A percentile compares a stretch with the other conserved stretches of the same genome.
Evolutionary conservation across 345 rosid genomes (phyloP).

Genomic region (Camelina sativa): DNA sequence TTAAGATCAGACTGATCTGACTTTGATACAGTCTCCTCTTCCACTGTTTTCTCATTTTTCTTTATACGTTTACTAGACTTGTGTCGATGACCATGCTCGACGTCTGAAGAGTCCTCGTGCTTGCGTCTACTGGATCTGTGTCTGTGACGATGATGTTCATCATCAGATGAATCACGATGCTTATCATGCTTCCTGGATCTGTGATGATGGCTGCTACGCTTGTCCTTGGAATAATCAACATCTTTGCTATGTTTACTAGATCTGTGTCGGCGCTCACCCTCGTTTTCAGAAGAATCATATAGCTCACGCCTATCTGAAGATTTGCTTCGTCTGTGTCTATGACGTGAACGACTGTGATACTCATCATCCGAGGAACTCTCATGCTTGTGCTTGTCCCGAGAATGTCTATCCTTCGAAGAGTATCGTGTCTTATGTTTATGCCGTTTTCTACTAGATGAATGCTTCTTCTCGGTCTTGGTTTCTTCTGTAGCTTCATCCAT

Average conservation of each 20-base stretch:
- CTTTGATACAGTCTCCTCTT: conserved; percentile 60
- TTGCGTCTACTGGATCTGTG: conserved; percentile 39
- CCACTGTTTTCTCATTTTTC: conserved; percentile 62
- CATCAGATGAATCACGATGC: conserved; percentile 49
- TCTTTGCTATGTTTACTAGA: conserved; percentile 33
- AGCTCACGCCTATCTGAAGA: conserved; percentile 39
- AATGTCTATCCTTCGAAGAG: conserved; percentile 48
- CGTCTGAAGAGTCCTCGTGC: conserved; percentile 46
- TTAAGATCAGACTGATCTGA: conserved; percentile 55
- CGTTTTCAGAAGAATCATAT: conserved; percentile 42
- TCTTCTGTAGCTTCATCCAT: conserved; percentile 49
- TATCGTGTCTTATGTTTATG: conserved; percentile 56
- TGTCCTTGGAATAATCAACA: conserved; percentile 48
- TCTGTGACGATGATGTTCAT: conserved; percentile 44
- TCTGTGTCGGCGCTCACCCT: conserved; percentile 33
- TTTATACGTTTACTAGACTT: conserved; percentile 50
- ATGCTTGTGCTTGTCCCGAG: conserved; percentile 47
- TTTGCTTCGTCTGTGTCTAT: conserved; percentile 29
- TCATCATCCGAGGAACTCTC: conserved; percentile 50
- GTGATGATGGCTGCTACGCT: conserved; percentile 34
- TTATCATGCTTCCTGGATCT: conserved; percentile 45
- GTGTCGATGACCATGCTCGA: conserved; percentile 43
- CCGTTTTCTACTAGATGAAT: conserved; percentile 53
- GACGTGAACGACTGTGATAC: conserved; percentile 39
- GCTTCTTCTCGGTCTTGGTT: conserved; percentile 49